These are phyloP conservation scores for Fusarium odoratissimum DNA, from an alignment of 2,329 filamentous ascomycete genomes.

Conservation along the genomic window DNA sequence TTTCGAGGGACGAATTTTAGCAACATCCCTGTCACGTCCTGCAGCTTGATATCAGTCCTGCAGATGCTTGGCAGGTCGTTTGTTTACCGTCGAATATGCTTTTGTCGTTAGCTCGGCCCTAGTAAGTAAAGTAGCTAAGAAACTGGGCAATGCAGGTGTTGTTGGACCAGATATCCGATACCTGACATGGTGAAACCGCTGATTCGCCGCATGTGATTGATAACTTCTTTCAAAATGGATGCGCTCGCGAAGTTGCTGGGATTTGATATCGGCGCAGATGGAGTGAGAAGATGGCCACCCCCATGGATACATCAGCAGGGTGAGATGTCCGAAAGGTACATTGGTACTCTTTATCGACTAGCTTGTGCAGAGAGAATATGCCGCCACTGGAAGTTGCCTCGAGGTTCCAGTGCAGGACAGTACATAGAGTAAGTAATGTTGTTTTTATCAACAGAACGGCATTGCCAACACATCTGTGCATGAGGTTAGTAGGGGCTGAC, in stretches of 20 bases:
- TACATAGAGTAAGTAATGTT: slow-evolving; percentile 41
- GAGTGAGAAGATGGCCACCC: slow-evolving; percentile 18
- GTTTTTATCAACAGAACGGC: slow-evolving; percentile 62
- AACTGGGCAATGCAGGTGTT: neutral
- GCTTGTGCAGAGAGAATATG: slow-evolving; percentile 30
- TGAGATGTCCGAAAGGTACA: slow-evolving; percentile 20
- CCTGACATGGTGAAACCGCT: neutral
- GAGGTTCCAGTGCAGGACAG: slow-evolving; percentile 40
- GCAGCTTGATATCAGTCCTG: slow-evolving; percentile 29
- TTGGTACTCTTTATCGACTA: slow-evolving; percentile 38
- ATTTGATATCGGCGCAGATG: slow-evolving; percentile 14
- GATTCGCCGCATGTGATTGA: slow-evolving; percentile 1
- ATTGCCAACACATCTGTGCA: slow-evolving; percentile 84
- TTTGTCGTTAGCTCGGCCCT: slow-evolving; percentile 14
- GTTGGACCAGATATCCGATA: neutral
- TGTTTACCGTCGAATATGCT: slow-evolving; percentile 7
- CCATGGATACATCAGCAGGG: slow-evolving; percentile 1
- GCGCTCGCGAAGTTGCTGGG: neutral
- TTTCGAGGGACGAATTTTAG: slow-evolving; percentile 19
- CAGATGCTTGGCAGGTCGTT: slow-evolving; percentile 31
- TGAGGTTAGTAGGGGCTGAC: slow-evolving; percentile 60
- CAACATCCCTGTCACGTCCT: slow-evolving; percentile 28
- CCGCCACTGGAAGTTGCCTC: slow-evolving; percentile 37
- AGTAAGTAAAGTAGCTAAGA: neutral
- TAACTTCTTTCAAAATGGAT: neutral